Percentiles rank a stretch among this genome's conserved stretches.
Evolutionary conservation across 179 eudicot species (phyloP).

Genomic region (Amaranthus tricolor): DNA sequence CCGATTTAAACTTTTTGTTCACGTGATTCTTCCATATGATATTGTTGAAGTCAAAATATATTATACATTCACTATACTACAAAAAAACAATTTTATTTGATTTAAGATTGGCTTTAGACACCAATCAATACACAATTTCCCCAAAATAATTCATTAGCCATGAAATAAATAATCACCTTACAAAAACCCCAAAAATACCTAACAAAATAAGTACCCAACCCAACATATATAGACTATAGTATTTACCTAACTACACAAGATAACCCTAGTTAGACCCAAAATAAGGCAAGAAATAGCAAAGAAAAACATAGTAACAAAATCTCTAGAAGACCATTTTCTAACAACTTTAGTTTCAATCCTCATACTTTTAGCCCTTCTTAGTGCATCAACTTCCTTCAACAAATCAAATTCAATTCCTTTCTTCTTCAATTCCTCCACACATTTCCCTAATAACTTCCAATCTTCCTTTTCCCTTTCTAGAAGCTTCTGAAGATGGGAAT

Average conservation of each 20-base stretch:
- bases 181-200: background rate
- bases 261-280: slow-evolving; percentile 60
- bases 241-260: slow-evolving; percentile 46
- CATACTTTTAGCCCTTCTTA: slow-evolving; percentile 82
- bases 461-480: slow-evolving; percentile 82
- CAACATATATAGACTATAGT: background rate
- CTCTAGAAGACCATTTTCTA: slow-evolving; percentile 73
- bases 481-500: slow-evolving; percentile 67
- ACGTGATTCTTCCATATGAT: no score
- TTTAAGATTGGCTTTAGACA: slow-evolving; percentile 34
- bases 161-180: background rate
- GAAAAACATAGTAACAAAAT: slow-evolving; percentile 67
- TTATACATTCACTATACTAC: background rate
- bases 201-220: background rate
- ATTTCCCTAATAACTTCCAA: slow-evolving; percentile 58
- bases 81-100: background rate
- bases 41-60: background rate
- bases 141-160: background rate
- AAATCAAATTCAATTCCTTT: slow-evolving; percentile 85
- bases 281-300: slow-evolving; percentile 59
- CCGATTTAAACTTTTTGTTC: no score
- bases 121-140: background rate
- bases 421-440: slow-evolving; percentile 78
- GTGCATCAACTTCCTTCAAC: slow-evolving; percentile 86
- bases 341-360: slow-evolving; percentile 55